Conservation (phyloP, 2,329 filamentous ascomycete species). For the Dothideomycetes sp. region DNA sequence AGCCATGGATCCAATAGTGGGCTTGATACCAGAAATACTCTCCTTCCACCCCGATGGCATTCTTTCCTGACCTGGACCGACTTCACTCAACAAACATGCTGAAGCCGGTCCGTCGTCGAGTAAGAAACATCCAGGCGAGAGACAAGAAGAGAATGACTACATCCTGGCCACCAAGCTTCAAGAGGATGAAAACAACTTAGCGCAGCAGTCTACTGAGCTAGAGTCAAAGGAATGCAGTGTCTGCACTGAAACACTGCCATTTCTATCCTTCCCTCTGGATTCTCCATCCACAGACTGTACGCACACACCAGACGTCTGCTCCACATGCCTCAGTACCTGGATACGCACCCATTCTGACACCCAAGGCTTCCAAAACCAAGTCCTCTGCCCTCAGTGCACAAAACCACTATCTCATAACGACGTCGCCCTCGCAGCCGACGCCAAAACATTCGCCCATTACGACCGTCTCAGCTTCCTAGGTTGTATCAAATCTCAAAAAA, state of each 20-base stretch:
- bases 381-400: slow-evolving; percentile 46
- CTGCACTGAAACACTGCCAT: slow-evolving; percentile 26
- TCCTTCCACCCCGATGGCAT: too few relatives aligned
- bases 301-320: slow-evolving; percentile 29
- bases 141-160: too few relatives aligned
- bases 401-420: slow-evolving; percentile 36
- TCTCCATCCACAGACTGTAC: slow-evolving; percentile 27
- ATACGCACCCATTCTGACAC: slow-evolving; percentile 28
- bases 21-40: too few relatives aligned
- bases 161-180: too few relatives aligned
- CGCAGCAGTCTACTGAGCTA: too few relatives aligned
- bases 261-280: slow-evolving; percentile 25
- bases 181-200: too few relatives aligned
- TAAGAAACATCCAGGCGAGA: too few relatives aligned
- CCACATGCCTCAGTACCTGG: slow-evolving; percentile 31
- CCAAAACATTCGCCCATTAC: slow-evolving; percentile 39
- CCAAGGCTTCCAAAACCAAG: slow-evolving; percentile 37
- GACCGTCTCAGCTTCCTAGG: slow-evolving; percentile 36
- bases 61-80: too few relatives aligned
- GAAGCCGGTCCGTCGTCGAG: too few relatives aligned
- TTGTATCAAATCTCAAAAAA: slow-evolving; percentile 34
- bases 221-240: slow-evolving; percentile 25
- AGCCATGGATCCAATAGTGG: too few relatives aligned
- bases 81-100: too few relatives aligned
- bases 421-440: slow-evolving; percentile 38